A percentile compares a stretch with the other conserved stretches of the same genome.
Conservation (phyloP, 306 rosid genomes). For the Sechiopsis laciniata region DNA sequence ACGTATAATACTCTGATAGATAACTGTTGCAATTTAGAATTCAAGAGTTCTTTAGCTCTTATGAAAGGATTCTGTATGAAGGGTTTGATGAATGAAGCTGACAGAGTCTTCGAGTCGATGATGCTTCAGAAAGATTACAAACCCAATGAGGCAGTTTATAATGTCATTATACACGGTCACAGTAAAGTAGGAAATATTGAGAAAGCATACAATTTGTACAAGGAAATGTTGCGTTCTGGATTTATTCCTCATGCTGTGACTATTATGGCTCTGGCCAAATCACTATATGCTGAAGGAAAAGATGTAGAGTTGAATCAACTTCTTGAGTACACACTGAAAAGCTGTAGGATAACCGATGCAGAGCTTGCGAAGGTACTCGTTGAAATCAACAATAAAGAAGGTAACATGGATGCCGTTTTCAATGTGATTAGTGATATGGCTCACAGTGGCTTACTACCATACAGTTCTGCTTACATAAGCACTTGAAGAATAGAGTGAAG, state of each 20-base stretch:
- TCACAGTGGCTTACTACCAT: conserved; percentile 73
- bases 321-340: conserved; percentile 43
- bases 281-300: conserved; percentile 53
- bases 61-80: conserved; percentile 85
- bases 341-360: conserved; percentile 57
- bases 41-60: conserved; percentile 66
- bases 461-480: conserved; percentile 23
- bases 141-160: conserved; percentile 60
- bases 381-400: conserved; percentile 73
- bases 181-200: conserved; percentile 52
- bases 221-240: conserved; percentile 55
- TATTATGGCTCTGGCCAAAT: conserved; percentile 60
- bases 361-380: conserved; percentile 65
- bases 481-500: background rate
- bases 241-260: conserved; percentile 65
- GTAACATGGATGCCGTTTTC: conserved; percentile 74
- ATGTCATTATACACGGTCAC: conserved; percentile 76
- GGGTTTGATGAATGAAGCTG: conserved; percentile 86
- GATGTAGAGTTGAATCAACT: conserved; percentile 52
- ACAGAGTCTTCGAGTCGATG: conserved; percentile 58
- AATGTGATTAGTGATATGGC: conserved; percentile 70
- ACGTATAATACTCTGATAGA: conserved; percentile 71
- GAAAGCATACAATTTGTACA: conserved; percentile 58
- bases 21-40: conserved; percentile 50
- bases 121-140: conserved; percentile 37